phyloP scores from a whole-genome alignment of 257 asterid species.

The Capsicum baccatum region DNA sequence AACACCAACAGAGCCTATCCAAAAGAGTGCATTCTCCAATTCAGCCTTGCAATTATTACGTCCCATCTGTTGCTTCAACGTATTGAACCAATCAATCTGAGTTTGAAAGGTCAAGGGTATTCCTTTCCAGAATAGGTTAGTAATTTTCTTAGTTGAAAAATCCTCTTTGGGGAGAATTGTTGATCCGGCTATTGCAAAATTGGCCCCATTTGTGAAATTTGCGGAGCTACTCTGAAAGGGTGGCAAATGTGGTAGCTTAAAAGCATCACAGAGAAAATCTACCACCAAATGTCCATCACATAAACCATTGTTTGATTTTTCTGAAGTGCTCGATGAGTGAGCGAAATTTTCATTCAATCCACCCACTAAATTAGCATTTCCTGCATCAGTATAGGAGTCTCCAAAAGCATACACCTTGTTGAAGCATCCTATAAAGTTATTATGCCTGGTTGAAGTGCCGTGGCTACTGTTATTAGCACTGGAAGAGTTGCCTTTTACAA shows the following conservation, averaged over 20 bases:
- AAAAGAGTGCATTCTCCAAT: conserved; percentile 49
- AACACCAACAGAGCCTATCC: conserved; percentile 57
- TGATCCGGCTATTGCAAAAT: conserved; percentile 55
- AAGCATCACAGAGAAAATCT: conserved; percentile 48
- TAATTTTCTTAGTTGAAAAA: conserved; percentile 24
- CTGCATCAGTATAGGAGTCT: conserved; percentile 52
- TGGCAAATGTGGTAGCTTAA: conserved; percentile 37
- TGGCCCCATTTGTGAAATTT: conserved; percentile 38
- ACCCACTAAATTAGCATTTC: conserved; percentile 43
- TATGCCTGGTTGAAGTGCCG: conserved; percentile 13
- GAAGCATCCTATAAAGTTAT: conserved; percentile 37
- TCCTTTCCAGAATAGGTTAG: conserved; percentile 40
- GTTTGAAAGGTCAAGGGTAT: conserved; percentile 44
- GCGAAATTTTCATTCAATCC: conserved; percentile 18
- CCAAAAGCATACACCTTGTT: conserved; percentile 54
- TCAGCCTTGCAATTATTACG: conserved; percentile 42
- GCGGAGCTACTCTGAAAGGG: conserved; percentile 41
- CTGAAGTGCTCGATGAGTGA: not conserved
- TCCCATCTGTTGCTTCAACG: conserved; percentile 31
- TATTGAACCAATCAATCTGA: conserved; percentile 54
- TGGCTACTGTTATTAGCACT: conserved; percentile 18
- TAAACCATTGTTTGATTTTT: conserved; percentile 27
- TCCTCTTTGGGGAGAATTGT: conserved; percentile 39
- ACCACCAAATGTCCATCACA: conserved; percentile 41
- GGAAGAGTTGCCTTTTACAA: not conserved